These are phyloP conservation scores for Botrytis paeoniae DNA, from an alignment of 2,329 filamentous ascomycete species.

Conservation along the genomic window DNA sequence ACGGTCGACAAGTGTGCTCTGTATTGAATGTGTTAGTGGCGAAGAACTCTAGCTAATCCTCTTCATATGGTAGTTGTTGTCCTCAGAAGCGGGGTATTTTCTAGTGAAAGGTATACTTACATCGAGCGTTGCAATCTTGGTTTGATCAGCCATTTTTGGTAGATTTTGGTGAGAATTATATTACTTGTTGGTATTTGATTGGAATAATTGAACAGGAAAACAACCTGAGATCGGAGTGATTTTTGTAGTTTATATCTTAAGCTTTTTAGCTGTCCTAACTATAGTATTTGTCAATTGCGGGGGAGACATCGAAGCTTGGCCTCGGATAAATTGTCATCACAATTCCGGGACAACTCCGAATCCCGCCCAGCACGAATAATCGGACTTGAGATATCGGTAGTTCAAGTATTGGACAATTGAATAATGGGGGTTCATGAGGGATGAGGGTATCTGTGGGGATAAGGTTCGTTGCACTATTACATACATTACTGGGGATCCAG, in stretches of 20 bases:
- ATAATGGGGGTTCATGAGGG: not conserved
- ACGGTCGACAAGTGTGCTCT: slow-evolving; percentile 64
- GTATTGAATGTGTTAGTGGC: not conserved
- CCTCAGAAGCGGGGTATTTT: slow-evolving; percentile 16
- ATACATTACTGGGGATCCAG: not conserved
- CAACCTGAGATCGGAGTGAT: not conserved
- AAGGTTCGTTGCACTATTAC: not conserved
- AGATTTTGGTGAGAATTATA: not conserved
- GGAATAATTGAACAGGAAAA: not conserved
- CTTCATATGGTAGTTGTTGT: slow-evolving; percentile 14
- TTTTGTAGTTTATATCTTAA: not conserved
- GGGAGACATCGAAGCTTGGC: not conserved
- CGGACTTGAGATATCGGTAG: not conserved
- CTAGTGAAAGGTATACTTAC: slow-evolving; percentile 1
- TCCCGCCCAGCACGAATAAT: not conserved
- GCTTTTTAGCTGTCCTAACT: not conserved
- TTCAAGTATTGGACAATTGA: not conserved
- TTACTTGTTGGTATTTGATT: not conserved
- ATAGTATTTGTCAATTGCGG: slow-evolving; percentile 13
- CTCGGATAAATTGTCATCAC: not conserved
- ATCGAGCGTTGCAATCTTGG: slow-evolving; percentile 20
- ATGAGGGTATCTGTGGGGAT: not conserved
- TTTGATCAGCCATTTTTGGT: slow-evolving; percentile 17
- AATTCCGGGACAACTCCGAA: slow-evolving; percentile 17
- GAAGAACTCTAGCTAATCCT: slow-evolving; percentile 19